phyloP scores from a whole-genome alignment of 192 early-diverging fungal species.

The Paraglomus brasilianum region DNA sequence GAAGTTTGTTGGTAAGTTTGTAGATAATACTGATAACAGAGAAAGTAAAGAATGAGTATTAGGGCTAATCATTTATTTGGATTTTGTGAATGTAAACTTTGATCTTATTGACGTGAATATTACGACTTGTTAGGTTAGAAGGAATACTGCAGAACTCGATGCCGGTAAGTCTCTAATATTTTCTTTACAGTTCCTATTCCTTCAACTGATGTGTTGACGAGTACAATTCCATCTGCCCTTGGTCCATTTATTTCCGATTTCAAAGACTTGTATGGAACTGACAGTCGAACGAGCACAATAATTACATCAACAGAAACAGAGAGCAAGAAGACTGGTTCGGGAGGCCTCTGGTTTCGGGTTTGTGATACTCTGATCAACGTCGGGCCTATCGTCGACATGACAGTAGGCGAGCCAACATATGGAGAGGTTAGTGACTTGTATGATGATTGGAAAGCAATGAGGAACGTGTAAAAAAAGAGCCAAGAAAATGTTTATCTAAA shows the following conservation, averaged over 20 bases:
- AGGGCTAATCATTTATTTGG: no score
- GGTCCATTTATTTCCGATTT: no score
- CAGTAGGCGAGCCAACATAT: slow-evolving; percentile 62
- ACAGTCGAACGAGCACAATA: slow-evolving; percentile 35
- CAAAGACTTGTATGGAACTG: not conserved
- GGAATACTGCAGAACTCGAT: not conserved
- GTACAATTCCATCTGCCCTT: no score
- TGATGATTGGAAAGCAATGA: not conserved
- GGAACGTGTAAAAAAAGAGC: no score
- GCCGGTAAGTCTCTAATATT: slow-evolving; percentile 5
- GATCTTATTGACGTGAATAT: not conserved
- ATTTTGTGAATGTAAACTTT: no score
- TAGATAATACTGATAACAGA: not conserved
- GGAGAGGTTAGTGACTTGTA: slow-evolving; percentile 32
- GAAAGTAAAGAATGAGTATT: no score
- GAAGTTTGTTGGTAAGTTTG: not conserved
- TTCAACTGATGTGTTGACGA: not conserved
- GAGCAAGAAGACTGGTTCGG: slow-evolving; percentile 34
- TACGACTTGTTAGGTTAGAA: not conserved
- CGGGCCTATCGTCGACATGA: slow-evolving; percentile 75
- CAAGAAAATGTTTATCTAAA: not conserved
- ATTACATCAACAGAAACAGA: slow-evolving; percentile 27
- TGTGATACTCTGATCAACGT: slow-evolving; percentile 76
- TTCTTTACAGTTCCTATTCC: not conserved
- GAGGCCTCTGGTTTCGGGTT: slow-evolving; percentile 61